Evolutionary conservation across 2,329 filamentous ascomycete genomes (phyloP).

Genomic region (Verticillium longisporum): DNA sequence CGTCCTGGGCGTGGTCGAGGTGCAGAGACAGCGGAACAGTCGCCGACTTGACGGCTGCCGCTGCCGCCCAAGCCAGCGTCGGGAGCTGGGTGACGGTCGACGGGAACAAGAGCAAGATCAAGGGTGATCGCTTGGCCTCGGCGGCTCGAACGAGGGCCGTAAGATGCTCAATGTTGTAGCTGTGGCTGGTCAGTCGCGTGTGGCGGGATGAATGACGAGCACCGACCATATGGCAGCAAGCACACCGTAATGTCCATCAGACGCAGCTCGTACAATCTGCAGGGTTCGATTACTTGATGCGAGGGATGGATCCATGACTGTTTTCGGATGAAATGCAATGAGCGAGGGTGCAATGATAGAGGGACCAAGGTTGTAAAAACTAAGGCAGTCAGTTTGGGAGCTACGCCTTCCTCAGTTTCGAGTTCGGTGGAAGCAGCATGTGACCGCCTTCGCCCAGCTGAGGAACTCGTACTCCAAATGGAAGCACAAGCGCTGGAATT

Average conservation of each 20-base stretch:
- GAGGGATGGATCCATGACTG: not conserved
- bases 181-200: conserved; percentile 26
- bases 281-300: conserved; percentile 1
- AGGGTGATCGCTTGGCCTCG: conserved; percentile 57
- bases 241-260: conserved; percentile 48
- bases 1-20: conserved; percentile 60
- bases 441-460: no score
- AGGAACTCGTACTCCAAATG: no score
- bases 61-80: conserved; percentile 45
- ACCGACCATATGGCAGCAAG: conserved; percentile 31
- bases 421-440: no score
- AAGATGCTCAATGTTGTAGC: conserved; percentile 66
- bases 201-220: not conserved
- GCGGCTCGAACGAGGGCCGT: conserved; percentile 61
- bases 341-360: not conserved
- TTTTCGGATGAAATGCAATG: not conserved
- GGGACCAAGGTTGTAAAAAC: not conserved
- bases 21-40: conserved; percentile 55
- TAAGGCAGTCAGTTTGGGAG: no score
- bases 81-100: conserved; percentile 61
- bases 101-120: conserved; percentile 66
- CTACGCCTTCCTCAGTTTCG: no score
- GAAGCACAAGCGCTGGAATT: no score
- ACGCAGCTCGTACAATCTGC: conserved; percentile 42
- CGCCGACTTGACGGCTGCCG: conserved; percentile 44